Conservation (phyloP, 2,329 filamentous ascomycete genomes). For the Chrysoporthe puriensis region DNA sequence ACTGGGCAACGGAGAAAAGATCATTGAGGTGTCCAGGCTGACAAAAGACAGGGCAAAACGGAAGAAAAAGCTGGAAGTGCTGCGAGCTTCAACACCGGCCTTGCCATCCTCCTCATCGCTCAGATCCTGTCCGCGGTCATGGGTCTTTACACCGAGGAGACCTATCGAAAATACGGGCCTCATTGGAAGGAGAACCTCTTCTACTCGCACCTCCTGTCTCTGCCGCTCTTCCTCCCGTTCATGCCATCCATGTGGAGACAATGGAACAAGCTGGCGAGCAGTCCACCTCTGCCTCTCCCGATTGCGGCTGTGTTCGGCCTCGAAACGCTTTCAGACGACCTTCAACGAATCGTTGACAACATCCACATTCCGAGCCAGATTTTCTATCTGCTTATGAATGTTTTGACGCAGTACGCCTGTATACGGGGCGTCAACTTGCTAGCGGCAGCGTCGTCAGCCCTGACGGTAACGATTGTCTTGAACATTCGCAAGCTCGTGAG, state of each 20-base stretch:
- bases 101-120: slow-evolving; percentile 81
- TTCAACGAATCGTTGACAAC: slow-evolving; percentile 44
- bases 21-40: slow-evolving; percentile 28
- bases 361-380: slow-evolving; percentile 68
- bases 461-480: slow-evolving; percentile 95
- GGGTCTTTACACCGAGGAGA: slow-evolving; percentile 91
- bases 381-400: slow-evolving; percentile 73
- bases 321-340: slow-evolving; percentile 40
- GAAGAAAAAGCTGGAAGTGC: slow-evolving; percentile 35
- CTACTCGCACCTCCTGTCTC: slow-evolving; percentile 79
- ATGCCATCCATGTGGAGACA: slow-evolving; percentile 66
- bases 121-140: slow-evolving; percentile 91
- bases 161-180: slow-evolving; percentile 82
- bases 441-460: slow-evolving; percentile 82
- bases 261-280: slow-evolving; percentile 65
- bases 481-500: slow-evolving; percentile 95
- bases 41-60: slow-evolving; percentile 34
- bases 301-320: slow-evolving; percentile 38
- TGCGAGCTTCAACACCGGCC: slow-evolving; percentile 65
- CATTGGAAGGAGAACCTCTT: slow-evolving; percentile 97
- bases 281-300: slow-evolving; percentile 60
- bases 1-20: neutral
- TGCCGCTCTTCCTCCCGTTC: slow-evolving; percentile 78
- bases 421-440: slow-evolving; percentile 96
- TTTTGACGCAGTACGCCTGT: slow-evolving; percentile 90